Evolutionary conservation across 768 basidiomycete genomes (phyloP).

Genomic region (Bullera alba): DNA sequence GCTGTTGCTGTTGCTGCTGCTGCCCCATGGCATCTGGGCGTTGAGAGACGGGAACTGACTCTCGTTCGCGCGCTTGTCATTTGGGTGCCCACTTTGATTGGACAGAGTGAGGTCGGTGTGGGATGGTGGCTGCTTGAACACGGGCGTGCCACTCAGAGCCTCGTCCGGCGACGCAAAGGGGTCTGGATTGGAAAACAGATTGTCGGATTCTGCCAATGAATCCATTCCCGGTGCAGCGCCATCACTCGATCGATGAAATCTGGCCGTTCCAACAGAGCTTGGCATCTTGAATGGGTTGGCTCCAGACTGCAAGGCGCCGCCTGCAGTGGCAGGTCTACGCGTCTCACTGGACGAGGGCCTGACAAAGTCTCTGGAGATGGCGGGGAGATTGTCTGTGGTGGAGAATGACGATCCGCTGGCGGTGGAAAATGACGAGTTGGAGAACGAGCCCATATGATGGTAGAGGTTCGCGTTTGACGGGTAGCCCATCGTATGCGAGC

Average conservation of each 20-base stretch:
- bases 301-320: conserved; percentile 34
- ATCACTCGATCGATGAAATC: neutral
- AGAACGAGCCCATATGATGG: neutral
- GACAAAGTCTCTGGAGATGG: conserved; percentile 43
- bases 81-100: too few species aligned
- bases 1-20: neutral
- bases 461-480: conserved; percentile 2
- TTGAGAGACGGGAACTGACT: conserved; percentile 17
- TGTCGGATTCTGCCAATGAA: conserved; percentile 5
- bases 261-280: too few species aligned
- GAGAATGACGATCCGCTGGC: conserved; percentile 33
- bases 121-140: neutral
- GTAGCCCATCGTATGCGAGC: neutral
- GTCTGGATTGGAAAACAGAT: conserved; percentile 20
- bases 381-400: conserved; percentile 36
- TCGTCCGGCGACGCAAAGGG: conserved; percentile 19
- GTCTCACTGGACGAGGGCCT: conserved; percentile 35
- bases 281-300: too few species aligned
- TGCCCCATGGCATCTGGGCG: conserved; percentile 1
- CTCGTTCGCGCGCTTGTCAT: conserved; percentile 25
- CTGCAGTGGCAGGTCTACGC: conserved; percentile 41
- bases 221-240: neutral
- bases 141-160: too few species aligned
- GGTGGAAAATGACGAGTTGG: conserved; percentile 31
- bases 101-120: conserved; percentile 20